Conservation (phyloP, 306 rosid species). For the Gynostemma pentaphyllum region DNA sequence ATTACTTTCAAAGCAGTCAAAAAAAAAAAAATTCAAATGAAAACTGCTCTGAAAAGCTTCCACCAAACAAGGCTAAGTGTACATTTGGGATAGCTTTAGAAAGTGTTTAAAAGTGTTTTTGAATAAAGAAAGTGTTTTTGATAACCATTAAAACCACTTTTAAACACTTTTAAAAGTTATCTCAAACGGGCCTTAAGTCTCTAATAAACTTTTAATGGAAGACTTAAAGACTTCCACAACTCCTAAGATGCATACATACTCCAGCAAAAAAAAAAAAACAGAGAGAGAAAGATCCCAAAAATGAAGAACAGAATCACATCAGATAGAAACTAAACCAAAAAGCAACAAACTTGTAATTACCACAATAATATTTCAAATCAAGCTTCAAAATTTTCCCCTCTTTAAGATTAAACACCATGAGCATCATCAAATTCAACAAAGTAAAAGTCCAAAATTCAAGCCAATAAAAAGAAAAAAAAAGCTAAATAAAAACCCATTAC, state of each 20-base stretch:
- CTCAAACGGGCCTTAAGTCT: too few relatives aligned
- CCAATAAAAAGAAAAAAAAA: neutral
- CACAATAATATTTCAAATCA: neutral
- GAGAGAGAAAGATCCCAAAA: neutral
- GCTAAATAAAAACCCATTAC: neutral
- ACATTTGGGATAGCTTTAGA: too few relatives aligned
- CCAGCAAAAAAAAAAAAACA: neutral
- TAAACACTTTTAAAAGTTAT: too few relatives aligned
- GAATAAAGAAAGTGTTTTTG: too few relatives aligned
- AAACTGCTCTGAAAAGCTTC: too few relatives aligned
- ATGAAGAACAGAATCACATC: neutral
- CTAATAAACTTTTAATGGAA: neutral
- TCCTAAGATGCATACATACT: neutral
- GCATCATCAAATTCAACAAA: constrained; percentile 2
- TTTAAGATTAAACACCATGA: neutral
- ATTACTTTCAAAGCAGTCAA: too few relatives aligned
- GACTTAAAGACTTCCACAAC: neutral
- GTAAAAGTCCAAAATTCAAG: neutral
- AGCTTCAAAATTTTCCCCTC: neutral
- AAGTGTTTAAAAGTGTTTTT: too few relatives aligned
- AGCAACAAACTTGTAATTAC: neutral
- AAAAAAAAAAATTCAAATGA: too few relatives aligned
- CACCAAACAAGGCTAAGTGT: too few relatives aligned
- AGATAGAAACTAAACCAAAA: neutral
- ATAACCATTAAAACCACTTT: too few relatives aligned